phyloP scores from a whole-genome alignment of 306 rosid genomes.

The Corylus avellana region DNA sequence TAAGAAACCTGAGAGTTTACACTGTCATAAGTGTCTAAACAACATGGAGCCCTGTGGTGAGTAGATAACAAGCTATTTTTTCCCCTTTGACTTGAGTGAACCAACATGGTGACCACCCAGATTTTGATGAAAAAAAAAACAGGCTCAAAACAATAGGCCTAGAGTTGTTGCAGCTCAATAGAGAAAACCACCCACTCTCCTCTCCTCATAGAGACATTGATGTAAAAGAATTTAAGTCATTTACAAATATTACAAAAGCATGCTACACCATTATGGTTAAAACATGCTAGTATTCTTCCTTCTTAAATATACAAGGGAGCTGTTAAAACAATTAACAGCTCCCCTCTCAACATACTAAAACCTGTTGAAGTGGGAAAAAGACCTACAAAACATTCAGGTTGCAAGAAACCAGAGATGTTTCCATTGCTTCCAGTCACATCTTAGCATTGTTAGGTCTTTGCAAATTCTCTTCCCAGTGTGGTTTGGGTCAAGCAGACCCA shows the following conservation, averaged over 20 bases:
- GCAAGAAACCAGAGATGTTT: slow-evolving; percentile 1
- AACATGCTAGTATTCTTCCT: slow-evolving; percentile 1
- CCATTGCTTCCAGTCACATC: slow-evolving; percentile 1
- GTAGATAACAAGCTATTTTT: no score
- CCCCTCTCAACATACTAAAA: slow-evolving; percentile 15
- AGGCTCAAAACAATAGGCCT: background rate
- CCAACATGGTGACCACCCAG: background rate
- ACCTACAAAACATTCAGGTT: slow-evolving; percentile 4
- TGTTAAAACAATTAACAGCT: slow-evolving; percentile 15
- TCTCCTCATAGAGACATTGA: background rate
- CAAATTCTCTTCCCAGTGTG: slow-evolving; percentile 14
- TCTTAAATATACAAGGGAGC: slow-evolving; percentile 27
- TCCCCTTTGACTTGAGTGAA: background rate
- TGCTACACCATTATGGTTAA: background rate
- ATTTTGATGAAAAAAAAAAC: background rate
- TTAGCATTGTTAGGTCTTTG: slow-evolving; percentile 27
- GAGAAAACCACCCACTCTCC: no score
- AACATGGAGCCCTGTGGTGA: no score
- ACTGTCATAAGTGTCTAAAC: no score
- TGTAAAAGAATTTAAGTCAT: slow-evolving; percentile 8
- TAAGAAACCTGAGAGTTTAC: no score
- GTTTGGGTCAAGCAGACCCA: slow-evolving; percentile 17
- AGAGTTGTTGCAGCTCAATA: background rate
- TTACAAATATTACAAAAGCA: slow-evolving; percentile 28
- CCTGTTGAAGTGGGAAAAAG: slow-evolving; percentile 12